Evolutionary conservation across 2,329 filamentous ascomycete species (phyloP), one percentile per base, ranked within the genome.

Genomic region (Phaeosphaeria sp.): DNA sequence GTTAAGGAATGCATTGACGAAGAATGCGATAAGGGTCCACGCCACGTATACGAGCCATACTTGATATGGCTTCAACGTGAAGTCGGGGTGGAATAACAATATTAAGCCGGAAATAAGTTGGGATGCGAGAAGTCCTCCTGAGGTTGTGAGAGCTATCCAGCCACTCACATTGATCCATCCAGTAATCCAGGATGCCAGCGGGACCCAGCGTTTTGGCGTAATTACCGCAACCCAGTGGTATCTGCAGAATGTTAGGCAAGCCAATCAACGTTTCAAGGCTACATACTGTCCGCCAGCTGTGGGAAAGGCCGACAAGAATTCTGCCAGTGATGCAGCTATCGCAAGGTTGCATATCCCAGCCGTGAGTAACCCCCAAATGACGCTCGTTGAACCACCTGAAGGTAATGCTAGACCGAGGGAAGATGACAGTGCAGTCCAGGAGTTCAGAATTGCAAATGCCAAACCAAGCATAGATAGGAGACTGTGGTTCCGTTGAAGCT

Each of bases 121-220:
- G 64, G 86, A 89, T 13, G 87, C 88, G 5, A 92, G 81, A 21
- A 91, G 80, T 1, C 88, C 88, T 17, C 86, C 89, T 0, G 88
- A 90, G 7, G 89, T 89, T 4, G 86, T 87, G 52, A 92, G 76
- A 4, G 76, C 76, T 30, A 91, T 87, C 87, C 89, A 91, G 17
- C 88, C 89, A n/a, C 87, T 87, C 39, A 87, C 84, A 66, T 88
- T 89, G 73, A 88, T 90, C 89, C 89, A 92, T 25, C 89, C 89
- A 0, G 89, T 91, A 47, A 87, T 84, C 80, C 89, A 92, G 47
- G 87, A 89, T 11, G 91, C 82, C 27, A 86, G 79, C 0, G 87
- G 85, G 18, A 86, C 84, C 81, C 83, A 89, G 54, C 76, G 78
- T 57, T 83, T 81, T 81, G 87, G 88, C 30, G 84, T 82, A 60